Conservation (phyloP, 192 early-diverging fungal genomes). For the Coemansia interrupta region DNA sequence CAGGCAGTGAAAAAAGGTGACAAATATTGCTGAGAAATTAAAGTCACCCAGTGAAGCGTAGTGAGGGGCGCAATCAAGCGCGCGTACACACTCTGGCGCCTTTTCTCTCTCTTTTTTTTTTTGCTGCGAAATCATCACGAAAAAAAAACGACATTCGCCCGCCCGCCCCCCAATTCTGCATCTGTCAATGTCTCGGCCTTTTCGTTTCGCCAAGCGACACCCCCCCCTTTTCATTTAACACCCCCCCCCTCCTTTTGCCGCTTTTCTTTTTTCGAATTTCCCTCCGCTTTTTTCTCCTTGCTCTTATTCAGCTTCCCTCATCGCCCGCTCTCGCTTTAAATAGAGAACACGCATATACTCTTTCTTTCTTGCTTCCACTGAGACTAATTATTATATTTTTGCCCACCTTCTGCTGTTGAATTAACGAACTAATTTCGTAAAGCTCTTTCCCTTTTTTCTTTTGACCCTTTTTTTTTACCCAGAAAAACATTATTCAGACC, state of each 20-base stretch:
- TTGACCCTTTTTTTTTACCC: neutral
- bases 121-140: conserved; percentile 1
- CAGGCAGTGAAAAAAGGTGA: too few relatives aligned
- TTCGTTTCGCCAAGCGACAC: conserved; percentile 1
- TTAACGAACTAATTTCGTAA: neutral
- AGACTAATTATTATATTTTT: conserved; percentile 10
- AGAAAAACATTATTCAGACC: neutral
- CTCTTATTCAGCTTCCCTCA: neutral
- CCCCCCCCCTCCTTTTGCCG: conserved; percentile 3
- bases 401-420: neutral
- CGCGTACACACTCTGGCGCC: too few relatives aligned
- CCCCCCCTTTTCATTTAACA: conserved; percentile 4
- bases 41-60: too few relatives aligned
- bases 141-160: conserved; percentile 5
- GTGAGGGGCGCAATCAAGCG: too few relatives aligned
- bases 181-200: conserved; percentile 6
- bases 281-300: neutral
- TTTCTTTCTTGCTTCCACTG: conserved; percentile 4
- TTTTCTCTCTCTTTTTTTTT: neutral
- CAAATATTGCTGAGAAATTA: too few relatives aligned
- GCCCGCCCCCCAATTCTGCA: neutral
- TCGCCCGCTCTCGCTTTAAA: conserved; percentile 1
- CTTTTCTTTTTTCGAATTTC: neutral
- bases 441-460: conserved; percentile 2
- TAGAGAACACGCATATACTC: conserved; percentile 3